phyloP scores from a whole-genome alignment of 768 basidiomycete genomes.

The Mycena galopus region DNA sequence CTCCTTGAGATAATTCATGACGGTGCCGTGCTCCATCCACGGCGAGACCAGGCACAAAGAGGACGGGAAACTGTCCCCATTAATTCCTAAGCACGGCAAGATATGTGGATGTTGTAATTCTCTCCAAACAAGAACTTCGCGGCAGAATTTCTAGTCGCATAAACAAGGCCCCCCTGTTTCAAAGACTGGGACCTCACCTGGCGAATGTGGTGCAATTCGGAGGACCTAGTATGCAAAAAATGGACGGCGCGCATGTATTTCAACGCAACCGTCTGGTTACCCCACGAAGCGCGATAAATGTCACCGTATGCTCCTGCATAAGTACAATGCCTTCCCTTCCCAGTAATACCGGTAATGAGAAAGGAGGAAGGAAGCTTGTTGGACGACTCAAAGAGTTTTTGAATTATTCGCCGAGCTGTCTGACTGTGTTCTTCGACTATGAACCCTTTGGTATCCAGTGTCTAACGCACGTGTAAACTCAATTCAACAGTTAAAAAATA shows the following conservation, averaged over 20 bases:
- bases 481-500: neutral
- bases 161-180: neutral
- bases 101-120: slow-evolving; percentile 44
- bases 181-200: neutral
- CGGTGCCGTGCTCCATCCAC: slow-evolving; percentile 46
- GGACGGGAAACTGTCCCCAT: slow-evolving; percentile 38
- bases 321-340: slow-evolving; percentile 16
- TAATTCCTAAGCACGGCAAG: slow-evolving; percentile 45
- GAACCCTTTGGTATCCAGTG: slow-evolving; percentile 9
- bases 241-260: slow-evolving; percentile 3
- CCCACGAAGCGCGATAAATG: slow-evolving; percentile 34
- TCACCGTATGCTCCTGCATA: slow-evolving; percentile 39
- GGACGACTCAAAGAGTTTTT: slow-evolving; percentile 31
- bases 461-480: neutral
- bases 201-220: slow-evolving; percentile 6
- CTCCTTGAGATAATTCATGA: slow-evolving; percentile 37
- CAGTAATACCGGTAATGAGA: slow-evolving; percentile 31
- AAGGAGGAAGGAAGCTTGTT: slow-evolving; percentile 32
- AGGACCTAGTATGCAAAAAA: neutral
- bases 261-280: neutral
- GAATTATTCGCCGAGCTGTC: slow-evolving; percentile 21
- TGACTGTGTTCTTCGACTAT: neutral
- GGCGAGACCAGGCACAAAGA: slow-evolving; percentile 46
- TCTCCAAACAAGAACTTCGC: slow-evolving; percentile 46
- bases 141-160: slow-evolving; percentile 39